Evolutionary conservation across 169 alveolate species (phyloP).

Genomic region (Theileria equi): DNA sequence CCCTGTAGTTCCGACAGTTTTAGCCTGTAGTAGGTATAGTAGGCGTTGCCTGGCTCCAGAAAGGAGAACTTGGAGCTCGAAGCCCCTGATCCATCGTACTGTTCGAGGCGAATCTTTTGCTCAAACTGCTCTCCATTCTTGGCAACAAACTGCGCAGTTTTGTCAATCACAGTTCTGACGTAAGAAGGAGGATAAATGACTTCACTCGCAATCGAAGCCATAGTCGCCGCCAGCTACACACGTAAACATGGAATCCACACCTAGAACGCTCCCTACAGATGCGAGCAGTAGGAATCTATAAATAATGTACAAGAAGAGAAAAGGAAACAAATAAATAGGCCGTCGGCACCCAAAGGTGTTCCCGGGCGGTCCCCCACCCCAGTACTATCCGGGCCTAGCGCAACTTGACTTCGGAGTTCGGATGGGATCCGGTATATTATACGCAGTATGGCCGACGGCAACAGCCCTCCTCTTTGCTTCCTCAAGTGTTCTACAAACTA

Average conservation of each 20-base stretch:
- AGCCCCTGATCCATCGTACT: conserved; percentile 52
- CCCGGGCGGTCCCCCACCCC: conserved; percentile 86
- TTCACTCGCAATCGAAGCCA: no score
- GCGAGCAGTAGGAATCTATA: no score
- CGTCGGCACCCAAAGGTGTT: conserved; percentile 72
- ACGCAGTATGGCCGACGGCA: conserved; percentile 88
- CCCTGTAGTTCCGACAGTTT: conserved; percentile 74
- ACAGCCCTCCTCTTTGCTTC: background rate
- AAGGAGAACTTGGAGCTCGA: conserved; percentile 72
- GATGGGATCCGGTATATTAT: conserved; percentile 90
- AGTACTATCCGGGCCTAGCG: conserved; percentile 89
- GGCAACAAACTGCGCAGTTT: conserved; percentile 89
- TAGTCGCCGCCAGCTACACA: no score
- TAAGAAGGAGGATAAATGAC: conserved; percentile 86
- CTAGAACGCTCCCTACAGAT: no score
- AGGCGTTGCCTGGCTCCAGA: conserved; percentile 80
- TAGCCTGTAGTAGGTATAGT: conserved; percentile 77
- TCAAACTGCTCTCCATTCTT: conserved; percentile 88
- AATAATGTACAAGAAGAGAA: no score
- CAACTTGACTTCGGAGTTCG: conserved; percentile 92
- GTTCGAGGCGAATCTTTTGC: conserved; percentile 77
- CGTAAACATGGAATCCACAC: no score
- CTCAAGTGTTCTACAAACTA: no score
- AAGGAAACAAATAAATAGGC: conserved; percentile 26
- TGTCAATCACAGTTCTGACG: conserved; percentile 82